Percentiles rank a stretch among this genome's conserved stretches.
These are phyloP conservation scores for Phytophthora crassamura DNA, from an alignment of 352 stramenopile genomes.

Conservation along the genomic window DNA sequence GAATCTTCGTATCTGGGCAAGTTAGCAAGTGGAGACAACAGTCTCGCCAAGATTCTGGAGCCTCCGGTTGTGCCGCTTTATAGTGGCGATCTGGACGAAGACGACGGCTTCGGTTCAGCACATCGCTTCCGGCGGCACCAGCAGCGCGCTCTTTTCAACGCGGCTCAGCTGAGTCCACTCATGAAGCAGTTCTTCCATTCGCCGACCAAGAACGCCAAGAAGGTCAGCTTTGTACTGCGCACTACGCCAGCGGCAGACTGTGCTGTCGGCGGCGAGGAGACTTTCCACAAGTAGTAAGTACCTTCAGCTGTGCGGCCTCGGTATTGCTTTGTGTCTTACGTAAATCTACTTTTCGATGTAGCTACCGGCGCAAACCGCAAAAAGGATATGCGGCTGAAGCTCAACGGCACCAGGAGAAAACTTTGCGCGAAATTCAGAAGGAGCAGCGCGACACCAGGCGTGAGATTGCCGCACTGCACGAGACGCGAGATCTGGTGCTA, in stretches of 20 bases:
- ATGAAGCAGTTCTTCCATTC: constrained; percentile 81
- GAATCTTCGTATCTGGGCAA: constrained; percentile 62
- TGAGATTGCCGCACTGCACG: constrained; percentile 62
- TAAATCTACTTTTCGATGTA: constrained; percentile 15
- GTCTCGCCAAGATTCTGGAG: constrained; percentile 63
- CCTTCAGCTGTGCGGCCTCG: not conserved
- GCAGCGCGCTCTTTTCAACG: constrained; percentile 75
- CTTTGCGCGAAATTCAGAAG: constrained; percentile 61
- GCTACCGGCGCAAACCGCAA: constrained; percentile 56
- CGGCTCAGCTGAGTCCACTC: constrained; percentile 78
- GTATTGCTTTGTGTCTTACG: too few species aligned
- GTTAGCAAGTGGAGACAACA: constrained; percentile 60
- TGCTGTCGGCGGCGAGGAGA: constrained; percentile 80
- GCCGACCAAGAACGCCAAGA: constrained; percentile 66
- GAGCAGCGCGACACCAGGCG: constrained; percentile 62
- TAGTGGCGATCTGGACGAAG: constrained; percentile 17
- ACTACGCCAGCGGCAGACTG: constrained; percentile 78
- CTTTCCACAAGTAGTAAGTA: constrained; percentile 77
- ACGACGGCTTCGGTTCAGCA: constrained; percentile 12
- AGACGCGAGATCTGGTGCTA: constrained; percentile 76
- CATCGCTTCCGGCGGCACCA: constrained; percentile 61
- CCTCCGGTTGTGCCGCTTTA: constrained; percentile 1
- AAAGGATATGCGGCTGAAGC: constrained; percentile 54
- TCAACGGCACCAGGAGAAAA: constrained; percentile 63
- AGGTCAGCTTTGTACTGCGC: constrained; percentile 73